Evolutionary conservation across 192 early-diverging fungal species (phyloP).

Genomic region (Linnemannia zychae): DNA sequence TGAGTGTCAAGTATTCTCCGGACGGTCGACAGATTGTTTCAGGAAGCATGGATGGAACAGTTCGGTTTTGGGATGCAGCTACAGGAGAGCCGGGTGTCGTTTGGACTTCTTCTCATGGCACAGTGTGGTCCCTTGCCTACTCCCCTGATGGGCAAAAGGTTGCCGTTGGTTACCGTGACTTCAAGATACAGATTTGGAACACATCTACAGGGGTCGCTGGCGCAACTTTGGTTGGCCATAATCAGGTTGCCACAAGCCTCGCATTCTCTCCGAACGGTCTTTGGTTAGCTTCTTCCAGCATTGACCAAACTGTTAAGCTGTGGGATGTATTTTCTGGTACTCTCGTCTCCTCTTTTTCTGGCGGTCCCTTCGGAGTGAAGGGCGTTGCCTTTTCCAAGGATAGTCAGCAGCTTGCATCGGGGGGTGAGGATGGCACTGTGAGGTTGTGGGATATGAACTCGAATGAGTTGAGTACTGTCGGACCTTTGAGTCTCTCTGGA

Average conservation of each 20-base stretch:
- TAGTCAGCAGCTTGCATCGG: conserved; percentile 1
- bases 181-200: background rate
- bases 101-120: background rate
- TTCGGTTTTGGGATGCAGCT: background rate
- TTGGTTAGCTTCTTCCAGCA: background rate
- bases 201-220: background rate
- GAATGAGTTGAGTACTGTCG: background rate
- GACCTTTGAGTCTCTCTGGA: too few species aligned
- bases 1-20: background rate
- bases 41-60: background rate
- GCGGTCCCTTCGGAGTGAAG: background rate
- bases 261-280: background rate
- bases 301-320: background rate
- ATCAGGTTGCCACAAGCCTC: background rate
- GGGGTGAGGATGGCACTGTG: background rate
- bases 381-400: background rate
- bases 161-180: background rate
- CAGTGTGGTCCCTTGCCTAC: background rate
- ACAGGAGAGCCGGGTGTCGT: background rate
- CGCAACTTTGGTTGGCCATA: background rate
- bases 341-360: background rate
- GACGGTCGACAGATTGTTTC: conserved; percentile 4
- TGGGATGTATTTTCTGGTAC: background rate
- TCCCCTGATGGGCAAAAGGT: background rate
- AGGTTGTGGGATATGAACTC: conserved; percentile 7